These are phyloP conservation scores for Botrytis hyacinthi DNA, from an alignment of 2,329 filamentous ascomycete species.

Conservation along the genomic window DNA sequence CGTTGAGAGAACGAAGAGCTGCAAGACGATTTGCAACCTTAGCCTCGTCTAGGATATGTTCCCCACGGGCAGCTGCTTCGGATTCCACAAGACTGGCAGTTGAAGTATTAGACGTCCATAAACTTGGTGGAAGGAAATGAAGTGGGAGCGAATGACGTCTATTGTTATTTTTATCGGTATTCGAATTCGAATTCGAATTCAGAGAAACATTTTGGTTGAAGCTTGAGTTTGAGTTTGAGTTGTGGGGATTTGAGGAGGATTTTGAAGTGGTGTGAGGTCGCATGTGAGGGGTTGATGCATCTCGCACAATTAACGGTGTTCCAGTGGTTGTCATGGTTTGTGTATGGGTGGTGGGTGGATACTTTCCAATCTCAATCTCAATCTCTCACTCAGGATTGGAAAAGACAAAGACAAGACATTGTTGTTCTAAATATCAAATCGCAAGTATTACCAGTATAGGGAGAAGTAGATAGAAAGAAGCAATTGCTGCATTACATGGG, in stretches of 20 bases:
- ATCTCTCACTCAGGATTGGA: neutral
- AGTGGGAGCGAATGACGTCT: slow-evolving; percentile 37
- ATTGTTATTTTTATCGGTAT: slow-evolving; percentile 1
- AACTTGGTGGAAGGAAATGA: slow-evolving; percentile 36
- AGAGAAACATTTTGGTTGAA: neutral
- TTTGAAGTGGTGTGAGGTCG: slow-evolving; percentile 21
- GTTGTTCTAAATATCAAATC: neutral
- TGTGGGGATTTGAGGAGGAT: slow-evolving; percentile 8
- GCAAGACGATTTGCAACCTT: slow-evolving; percentile 57
- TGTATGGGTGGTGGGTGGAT: slow-evolving; percentile 13
- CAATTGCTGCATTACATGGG: slow-evolving; percentile 13
- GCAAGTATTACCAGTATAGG: slow-evolving; percentile 1
- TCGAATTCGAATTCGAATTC: neutral
- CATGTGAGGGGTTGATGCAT: slow-evolving; percentile 18
- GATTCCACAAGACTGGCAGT: slow-evolving; percentile 38
- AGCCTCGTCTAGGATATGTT: slow-evolving; percentile 49
- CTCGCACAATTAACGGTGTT: slow-evolving; percentile 10
- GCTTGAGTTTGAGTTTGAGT: neutral
- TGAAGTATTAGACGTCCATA: slow-evolving; percentile 38
- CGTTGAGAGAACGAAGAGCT: slow-evolving; percentile 58
- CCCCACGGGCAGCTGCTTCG: slow-evolving; percentile 38
- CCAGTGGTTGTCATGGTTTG: slow-evolving; percentile 15
- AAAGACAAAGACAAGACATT: neutral
- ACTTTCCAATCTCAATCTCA: neutral
- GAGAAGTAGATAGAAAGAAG: neutral